Evolutionary conservation across 1,284 basidiomycete genomes (phyloP).

Genomic region (Ceratobasidium sp.): DNA sequence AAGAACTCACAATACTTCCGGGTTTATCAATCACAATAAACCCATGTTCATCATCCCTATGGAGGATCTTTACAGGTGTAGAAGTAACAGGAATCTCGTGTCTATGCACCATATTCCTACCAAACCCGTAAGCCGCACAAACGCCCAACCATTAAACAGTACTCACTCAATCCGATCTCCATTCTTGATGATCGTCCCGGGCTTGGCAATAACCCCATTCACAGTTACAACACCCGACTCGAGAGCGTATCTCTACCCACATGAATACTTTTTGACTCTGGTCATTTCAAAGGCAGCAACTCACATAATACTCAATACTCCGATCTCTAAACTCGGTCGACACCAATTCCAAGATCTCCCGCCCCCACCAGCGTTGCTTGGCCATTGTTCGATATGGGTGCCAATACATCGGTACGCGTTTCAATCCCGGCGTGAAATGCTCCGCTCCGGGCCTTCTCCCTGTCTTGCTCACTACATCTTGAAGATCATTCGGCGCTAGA

Average conservation of each 20-base stretch:
- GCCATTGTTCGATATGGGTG: conserved; percentile 77
- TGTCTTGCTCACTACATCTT: conserved; percentile 21
- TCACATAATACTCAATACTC: conserved; percentile 89
- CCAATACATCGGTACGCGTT: conserved; percentile 44
- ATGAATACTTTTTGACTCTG: conserved; percentile 31
- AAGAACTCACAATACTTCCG: conserved; percentile 78
- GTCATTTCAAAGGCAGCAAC: conserved; percentile 51
- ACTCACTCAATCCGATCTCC: conserved; percentile 89
- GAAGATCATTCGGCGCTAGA: conserved; percentile 16
- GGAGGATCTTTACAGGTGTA: conserved; percentile 80
- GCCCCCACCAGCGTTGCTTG: conserved; percentile 85
- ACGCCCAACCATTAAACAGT: conserved; percentile 43
- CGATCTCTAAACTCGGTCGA: conserved; percentile 89
- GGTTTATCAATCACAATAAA: conserved; percentile 95
- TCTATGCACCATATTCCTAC: conserved; percentile 88
- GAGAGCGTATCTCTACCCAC: conserved; percentile 77
- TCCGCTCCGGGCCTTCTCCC: conserved; percentile 1
- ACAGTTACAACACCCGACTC: conserved; percentile 94
- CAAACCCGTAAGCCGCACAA: conserved; percentile 2
- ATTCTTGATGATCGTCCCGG: conserved; percentile 80
- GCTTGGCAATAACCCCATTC: conserved; percentile 81
- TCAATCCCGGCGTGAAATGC: conserved; percentile 36
- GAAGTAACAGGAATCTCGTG: conserved; percentile 96
- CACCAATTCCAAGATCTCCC: conserved; percentile 83
- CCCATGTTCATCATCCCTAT: conserved; percentile 75